Base-by-base conservation (phyloP, 75 land plant genomes). In the Cunninghamia lanceolata region DNA sequence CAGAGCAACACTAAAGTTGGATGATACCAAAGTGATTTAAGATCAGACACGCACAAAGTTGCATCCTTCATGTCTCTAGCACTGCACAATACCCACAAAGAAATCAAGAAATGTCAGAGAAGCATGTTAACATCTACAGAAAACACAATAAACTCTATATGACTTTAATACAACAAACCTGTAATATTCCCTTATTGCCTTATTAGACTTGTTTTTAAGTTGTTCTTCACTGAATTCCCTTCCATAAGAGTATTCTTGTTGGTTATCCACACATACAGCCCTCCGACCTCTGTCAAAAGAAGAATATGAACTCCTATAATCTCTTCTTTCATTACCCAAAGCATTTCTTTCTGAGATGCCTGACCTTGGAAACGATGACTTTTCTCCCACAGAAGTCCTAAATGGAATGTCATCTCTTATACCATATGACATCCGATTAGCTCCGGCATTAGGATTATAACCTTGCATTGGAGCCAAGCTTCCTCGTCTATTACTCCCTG, bases 141-240 rank as follows among this genome's bases (percentile, higher is more conserved):
- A 25, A 40, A 43, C 47, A 80, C 32, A 63, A 63, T 25, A 63
- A 25, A 25, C 28, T 63, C n/a, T 28, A 25, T 17, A 80, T 2
- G 0, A 80, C 28, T 80, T 43, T 9, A 9, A 17, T 21, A 21
- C 82, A 43, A 80, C 82, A 34, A 80, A 98, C 99, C 98, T 98
- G 94, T 95, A 98, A 84, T 89, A 98, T 86, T 98, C 99, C 66
- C 82, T 89, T 25, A 98, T 93, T 66, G 99, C 90, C 38, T 90
- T 85, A 28, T 89, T 78, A 38, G 96, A 94, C 87, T 90, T 93
- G 59, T 93, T 91, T 54, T 83, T 86, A 10, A 96, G 88, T 78
- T 46, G 82, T 17, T 96, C 96, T 54, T 92, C 98, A 39, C 86
- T 80, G 32, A 54, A 89, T 86, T 85, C 73, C 82, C 87, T 0